Percentiles rank a stretch among this genome's conserved stretches.
These are phyloP conservation scores for Heteromeles arbutifolia DNA, from an alignment of 306 rosid genomes.

Conservation along the genomic window DNA sequence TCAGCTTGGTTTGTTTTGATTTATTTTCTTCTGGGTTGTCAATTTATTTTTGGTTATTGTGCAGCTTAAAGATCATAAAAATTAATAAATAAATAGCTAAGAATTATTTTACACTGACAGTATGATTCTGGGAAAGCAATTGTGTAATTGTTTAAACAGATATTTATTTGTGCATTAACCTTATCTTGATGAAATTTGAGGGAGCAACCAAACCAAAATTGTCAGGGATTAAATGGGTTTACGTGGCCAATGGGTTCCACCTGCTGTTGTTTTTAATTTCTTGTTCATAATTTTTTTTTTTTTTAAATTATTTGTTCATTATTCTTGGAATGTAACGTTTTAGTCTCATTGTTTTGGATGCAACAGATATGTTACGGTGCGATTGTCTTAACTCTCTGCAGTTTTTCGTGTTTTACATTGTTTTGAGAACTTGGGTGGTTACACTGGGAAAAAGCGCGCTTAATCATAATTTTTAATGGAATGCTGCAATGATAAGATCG, in stretches of 20 bases:
- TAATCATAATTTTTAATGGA: neutral
- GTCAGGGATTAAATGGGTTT: neutral
- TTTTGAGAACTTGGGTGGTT: no score
- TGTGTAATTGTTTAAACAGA: neutral
- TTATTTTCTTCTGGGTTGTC: neutral
- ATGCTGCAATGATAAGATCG: neutral
- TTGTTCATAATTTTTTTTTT: neutral
- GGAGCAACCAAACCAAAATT: neutral
- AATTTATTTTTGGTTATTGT: neutral
- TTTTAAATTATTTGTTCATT: neutral
- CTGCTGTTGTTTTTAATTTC: neutral
- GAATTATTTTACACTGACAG: neutral
- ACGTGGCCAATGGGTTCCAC: conserved; percentile 20
- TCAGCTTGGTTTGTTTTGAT: neutral
- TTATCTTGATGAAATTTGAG: conserved; percentile 9
- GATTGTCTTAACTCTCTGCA: neutral
- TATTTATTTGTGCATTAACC: conserved; percentile 12
- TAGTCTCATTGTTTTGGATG: neutral
- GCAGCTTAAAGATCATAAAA: neutral
- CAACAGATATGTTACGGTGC: neutral
- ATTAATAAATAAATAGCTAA: no score
- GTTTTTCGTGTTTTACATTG: no score
- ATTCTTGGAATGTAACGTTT: neutral
- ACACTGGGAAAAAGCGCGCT: neutral
- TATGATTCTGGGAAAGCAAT: neutral